phyloP scores from a whole-genome alignment of 192 early-diverging fungal species.

The Cladochytrium replicatum region DNA sequence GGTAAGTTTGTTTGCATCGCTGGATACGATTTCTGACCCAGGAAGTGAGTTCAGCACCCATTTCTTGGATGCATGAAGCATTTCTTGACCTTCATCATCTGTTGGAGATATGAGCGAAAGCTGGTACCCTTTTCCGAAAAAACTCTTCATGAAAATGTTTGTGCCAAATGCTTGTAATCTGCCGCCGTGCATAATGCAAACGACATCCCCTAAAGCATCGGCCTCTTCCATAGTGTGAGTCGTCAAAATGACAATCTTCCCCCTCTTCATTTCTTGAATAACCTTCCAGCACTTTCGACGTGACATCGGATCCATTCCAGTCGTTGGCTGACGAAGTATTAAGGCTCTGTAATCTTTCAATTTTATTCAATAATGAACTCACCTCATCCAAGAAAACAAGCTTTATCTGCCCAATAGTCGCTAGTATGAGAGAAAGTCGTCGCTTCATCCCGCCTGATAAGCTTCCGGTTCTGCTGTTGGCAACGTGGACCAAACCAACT shows the following conservation, averaged over 20 bases:
- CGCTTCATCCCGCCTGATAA: constrained; percentile 59
- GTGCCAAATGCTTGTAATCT: constrained; percentile 40
- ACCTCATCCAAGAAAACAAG: constrained; percentile 25
- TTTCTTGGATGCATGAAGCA: constrained; percentile 15
- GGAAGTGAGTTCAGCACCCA: constrained; percentile 20
- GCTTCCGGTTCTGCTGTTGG: too few species aligned
- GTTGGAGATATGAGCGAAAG: constrained; percentile 31
- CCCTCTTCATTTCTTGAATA: constrained; percentile 34
- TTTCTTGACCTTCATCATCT: constrained; percentile 6
- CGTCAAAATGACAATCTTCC: constrained; percentile 44
- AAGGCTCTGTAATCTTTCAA: too few species aligned
- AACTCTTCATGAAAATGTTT: constrained; percentile 43
- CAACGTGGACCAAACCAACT: too few species aligned
- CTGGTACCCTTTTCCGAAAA: constrained; percentile 48
- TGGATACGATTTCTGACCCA: constrained; percentile 16
- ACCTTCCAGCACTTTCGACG: constrained; percentile 45
- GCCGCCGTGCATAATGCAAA: constrained; percentile 41
- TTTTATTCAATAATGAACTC: too few species aligned
- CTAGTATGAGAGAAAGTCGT: constrained; percentile 36
- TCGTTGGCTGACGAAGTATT: too few species aligned
- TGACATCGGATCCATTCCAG: constrained; percentile 46
- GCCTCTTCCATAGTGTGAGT: constrained; percentile 62
- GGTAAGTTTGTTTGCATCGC: constrained; percentile 17
- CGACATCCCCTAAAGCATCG: constrained; percentile 36
- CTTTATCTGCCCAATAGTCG: constrained; percentile 41